Percentiles rank a stretch among this genome's conserved stretches.
Evolutionary conservation across 176 grass and related monocot species (phyloP).

Genomic region (Melocanna baccifera): DNA sequence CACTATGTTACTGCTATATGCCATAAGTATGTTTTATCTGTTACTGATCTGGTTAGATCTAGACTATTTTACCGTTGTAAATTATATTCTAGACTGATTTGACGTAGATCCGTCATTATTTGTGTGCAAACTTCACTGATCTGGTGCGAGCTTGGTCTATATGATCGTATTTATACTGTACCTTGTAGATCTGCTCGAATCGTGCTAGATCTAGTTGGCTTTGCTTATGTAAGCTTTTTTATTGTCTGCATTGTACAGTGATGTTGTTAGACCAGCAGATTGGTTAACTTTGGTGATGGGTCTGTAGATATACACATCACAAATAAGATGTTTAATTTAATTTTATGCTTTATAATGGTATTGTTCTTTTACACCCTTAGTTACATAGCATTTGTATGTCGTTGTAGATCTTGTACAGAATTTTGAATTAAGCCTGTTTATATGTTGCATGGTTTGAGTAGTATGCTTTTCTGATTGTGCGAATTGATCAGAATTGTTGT

Average conservation of each 20-base stretch:
- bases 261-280: background rate
- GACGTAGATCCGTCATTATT: background rate
- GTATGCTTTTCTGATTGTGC: background rate
- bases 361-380: background rate
- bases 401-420: background rate
- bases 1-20: background rate
- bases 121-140: too few relatives aligned
- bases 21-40: background rate
- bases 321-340: background rate
- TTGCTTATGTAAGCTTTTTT: background rate
- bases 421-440: background rate
- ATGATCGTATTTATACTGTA: too few relatives aligned
- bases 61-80: rapidly evolving
- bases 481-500: background rate
- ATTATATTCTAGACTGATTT: too few relatives aligned
- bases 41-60: background rate
- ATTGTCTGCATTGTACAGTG: too few relatives aligned
- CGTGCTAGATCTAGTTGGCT: background rate
- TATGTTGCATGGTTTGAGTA: background rate
- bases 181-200: background rate
- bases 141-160: background rate
- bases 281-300: background rate
- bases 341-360: background rate
- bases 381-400: background rate
- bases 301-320: background rate